Conservation (phyloP, 169 alveolate genomes). For the Perkinsus chesapeaki region DNA sequence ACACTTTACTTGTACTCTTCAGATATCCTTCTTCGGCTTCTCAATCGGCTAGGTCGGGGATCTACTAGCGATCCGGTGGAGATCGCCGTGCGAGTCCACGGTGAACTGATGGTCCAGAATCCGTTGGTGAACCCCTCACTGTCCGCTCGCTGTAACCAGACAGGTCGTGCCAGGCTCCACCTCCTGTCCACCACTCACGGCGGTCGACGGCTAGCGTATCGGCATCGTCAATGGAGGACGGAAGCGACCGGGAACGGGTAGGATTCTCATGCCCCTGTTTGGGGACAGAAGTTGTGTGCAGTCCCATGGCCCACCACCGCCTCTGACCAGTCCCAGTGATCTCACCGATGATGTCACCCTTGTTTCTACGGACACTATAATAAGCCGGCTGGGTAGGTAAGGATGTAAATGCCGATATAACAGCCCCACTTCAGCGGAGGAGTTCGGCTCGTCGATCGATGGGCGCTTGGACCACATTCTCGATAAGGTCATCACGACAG, state of each 20-base stretch:
- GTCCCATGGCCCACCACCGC: conserved; percentile 2
- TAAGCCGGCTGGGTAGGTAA: not conserved
- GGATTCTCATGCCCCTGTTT: not conserved
- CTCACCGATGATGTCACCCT: not conserved
- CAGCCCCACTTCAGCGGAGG: not conserved
- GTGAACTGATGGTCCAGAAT: not conserved
- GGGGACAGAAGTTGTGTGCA: not conserved
- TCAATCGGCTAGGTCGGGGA: not conserved
- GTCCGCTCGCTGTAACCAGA: not conserved
- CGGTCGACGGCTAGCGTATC: not conserved
- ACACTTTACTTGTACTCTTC: not conserved
- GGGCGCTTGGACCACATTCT: not conserved
- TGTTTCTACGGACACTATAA: not conserved
- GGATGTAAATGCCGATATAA: not conserved
- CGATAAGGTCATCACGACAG: not conserved
- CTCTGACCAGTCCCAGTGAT: not conserved
- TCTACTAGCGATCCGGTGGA: not conserved
- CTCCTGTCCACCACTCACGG: not conserved
- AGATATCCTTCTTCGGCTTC: not conserved
- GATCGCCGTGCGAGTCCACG: not conserved
- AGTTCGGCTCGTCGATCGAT: not conserved
- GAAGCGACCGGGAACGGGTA: not conserved
- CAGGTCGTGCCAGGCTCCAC: not conserved
- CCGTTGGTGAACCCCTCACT: not conserved
- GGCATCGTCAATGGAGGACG: not conserved